phyloP scores from a whole-genome alignment of 805 yeast species.

The Metschnikowia proteae region DNA sequence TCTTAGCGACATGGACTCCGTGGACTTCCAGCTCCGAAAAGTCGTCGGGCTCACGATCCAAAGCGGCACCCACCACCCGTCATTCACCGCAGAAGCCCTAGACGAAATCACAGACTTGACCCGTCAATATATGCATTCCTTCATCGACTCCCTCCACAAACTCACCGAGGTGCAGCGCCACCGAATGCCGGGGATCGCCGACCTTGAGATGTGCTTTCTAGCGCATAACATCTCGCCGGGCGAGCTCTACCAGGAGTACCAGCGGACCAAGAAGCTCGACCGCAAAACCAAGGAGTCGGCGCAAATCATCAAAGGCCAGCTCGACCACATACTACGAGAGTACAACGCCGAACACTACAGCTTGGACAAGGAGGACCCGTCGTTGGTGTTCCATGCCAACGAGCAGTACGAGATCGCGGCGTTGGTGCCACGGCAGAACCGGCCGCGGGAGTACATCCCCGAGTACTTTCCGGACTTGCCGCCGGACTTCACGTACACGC shows the following conservation, averaged over 20 bases:
- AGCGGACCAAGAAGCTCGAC: slow-evolving; percentile 10
- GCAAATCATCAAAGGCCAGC: slow-evolving; percentile 5
- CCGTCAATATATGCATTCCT: slow-evolving; percentile 28
- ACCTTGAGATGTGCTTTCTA: slow-evolving; percentile 43
- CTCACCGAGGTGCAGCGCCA: slow-evolving; percentile 61
- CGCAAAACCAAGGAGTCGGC: slow-evolving; percentile 4
- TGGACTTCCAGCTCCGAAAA: slow-evolving; percentile 29
- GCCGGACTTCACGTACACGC: slow-evolving; percentile 86
- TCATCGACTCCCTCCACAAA: slow-evolving; percentile 44
- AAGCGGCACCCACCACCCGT: slow-evolving; percentile 16
- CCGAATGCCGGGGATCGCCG: slow-evolving; percentile 48
- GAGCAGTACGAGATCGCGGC: slow-evolving; percentile 49
- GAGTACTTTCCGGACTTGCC: slow-evolving; percentile 84
- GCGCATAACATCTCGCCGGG: slow-evolving; percentile 39
- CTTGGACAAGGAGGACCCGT: slow-evolving; percentile 36
- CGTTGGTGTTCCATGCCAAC: slow-evolving; percentile 51
- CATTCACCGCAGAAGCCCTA: slow-evolving; percentile 27
- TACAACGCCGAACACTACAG: slow-evolving; percentile 17
- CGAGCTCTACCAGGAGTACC: slow-evolving; percentile 38
- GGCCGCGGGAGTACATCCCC: slow-evolving; percentile 52
- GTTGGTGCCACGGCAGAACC: slow-evolving; percentile 50
- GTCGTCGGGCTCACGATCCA: slow-evolving; percentile 25
- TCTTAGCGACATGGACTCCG: slow-evolving; percentile 12
- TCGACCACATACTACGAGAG: slow-evolving; percentile 13
- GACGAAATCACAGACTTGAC: slow-evolving; percentile 28